Conservation (phyloP, 441 rosid genomes). For the Daphne laureola region DNA sequence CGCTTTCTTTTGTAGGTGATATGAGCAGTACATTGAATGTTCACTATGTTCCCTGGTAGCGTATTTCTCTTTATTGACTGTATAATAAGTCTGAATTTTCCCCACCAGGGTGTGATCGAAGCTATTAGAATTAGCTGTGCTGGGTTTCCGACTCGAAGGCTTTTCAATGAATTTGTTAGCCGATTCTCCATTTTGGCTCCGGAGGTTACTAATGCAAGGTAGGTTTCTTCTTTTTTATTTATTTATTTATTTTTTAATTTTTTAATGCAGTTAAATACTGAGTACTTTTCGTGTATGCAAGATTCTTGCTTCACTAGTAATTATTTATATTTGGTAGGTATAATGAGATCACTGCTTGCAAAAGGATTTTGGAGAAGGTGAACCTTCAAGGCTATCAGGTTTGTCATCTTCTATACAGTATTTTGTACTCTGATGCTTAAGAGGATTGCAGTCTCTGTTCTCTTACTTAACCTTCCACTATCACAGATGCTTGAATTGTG, state of each 20-base stretch:
- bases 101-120: conserved; percentile 89
- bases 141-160: conserved; percentile 89
- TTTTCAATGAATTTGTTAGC: conserved; percentile 57
- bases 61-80: conserved; percentile 6
- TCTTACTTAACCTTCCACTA: background rate
- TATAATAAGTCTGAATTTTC: conserved; percentile 11
- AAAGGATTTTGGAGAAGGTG: conserved; percentile 68
- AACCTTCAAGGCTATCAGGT: conserved; percentile 90
- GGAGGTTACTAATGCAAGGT: conserved; percentile 49
- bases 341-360: conserved; percentile 64
- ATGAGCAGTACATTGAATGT: background rate
- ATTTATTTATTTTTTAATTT: too few species aligned
- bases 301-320: conserved; percentile 12
- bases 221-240: conserved; percentile 12
- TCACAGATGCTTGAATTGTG: too few species aligned
- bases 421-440: background rate
- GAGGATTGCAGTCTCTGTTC: conserved; percentile 5
- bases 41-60: conserved; percentile 17
- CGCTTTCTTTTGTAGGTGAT: too few species aligned
- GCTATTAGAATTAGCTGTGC: conserved; percentile 99
- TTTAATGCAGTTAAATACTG: conserved; percentile 5
- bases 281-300: conserved; percentile 9
- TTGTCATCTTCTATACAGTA: conserved; percentile 11
- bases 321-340: conserved; percentile 29
- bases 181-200: conserved; percentile 73